Base-by-base conservation (phyloP, 768 basidiomycete species). In the Tulasnella calospora region DNA sequence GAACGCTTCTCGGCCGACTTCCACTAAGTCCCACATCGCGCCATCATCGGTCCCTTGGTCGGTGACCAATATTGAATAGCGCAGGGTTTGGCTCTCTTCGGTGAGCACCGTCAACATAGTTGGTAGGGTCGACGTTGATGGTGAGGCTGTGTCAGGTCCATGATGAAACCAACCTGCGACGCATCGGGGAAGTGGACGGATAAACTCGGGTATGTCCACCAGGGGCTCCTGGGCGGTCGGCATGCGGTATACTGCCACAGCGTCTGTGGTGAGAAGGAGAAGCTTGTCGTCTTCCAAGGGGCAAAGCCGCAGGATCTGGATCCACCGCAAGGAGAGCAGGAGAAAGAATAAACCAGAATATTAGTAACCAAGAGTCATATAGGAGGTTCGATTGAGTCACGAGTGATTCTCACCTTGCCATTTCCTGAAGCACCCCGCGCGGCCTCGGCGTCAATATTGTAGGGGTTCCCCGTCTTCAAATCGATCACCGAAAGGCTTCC, bases 81-180 rank as follows among this genome's bases (percentile, higher is more conserved):
- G 61, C 33, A 74, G 73, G 73, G 51, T 47, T 55, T 41, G 7
- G 30, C 73, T 47, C 33, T 74, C 33, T 74, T 44, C 51, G 73
- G 73, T 74, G 44, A 74, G 40, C 38, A 74, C 44, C 21, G 73
- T 74, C 15, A 74, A 19, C 73, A 74, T 74, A 12, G 73, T 35
- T 19, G 44, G 44, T 35, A 35, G 73, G 51, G 40, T 47, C n/a
- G 73, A 44, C 21, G 61, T 67, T 35, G 61, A 67, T 67, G 61
- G 61, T 67, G 61, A 67, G 61, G 61, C 61, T 67, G 61, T 67
- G 61, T 33, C 30, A 35, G 61, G 61, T 13, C 61, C 61, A 13
- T 46, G 61, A 23, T 76, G 75, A 21, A 76, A 55, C 75, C 75
- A 76, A 30, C 47, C 75, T 5, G 55, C 30, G 35, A 61, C 35